Percentiles rank a stretch among this genome's conserved stretches.
phyloP scores from a whole-genome alignment of 306 rosid species.

The Medicago ruthenica region DNA sequence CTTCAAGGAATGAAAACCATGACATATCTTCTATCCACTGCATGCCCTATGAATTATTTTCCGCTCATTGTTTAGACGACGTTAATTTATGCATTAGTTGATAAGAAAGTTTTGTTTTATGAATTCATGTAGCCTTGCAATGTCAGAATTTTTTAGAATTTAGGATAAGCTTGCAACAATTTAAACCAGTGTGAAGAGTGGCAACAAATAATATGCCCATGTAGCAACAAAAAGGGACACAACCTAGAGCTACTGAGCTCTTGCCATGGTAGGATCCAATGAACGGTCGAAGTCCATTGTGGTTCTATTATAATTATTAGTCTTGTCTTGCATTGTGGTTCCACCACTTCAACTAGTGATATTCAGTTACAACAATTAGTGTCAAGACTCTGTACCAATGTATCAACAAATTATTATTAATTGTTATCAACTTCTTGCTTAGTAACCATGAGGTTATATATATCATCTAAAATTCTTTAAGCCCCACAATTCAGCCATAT shows the following conservation, averaged over 20 bases:
- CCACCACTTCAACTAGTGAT: background rate
- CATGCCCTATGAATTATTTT: background rate
- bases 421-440: background rate
- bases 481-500: background rate
- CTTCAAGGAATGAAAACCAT: constrained; percentile 69
- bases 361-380: background rate
- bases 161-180: constrained; percentile 32
- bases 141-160: constrained; percentile 23
- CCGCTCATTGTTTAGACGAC: background rate
- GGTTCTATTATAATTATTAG: background rate
- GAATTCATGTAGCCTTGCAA: constrained; percentile 16
- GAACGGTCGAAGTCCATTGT: background rate
- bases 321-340: background rate
- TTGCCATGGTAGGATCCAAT: constrained; percentile 3
- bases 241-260: background rate
- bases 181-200: constrained; percentile 7
- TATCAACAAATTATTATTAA: background rate
- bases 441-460: background rate
- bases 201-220: background rate
- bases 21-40: constrained; percentile 21
- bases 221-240: background rate
- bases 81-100: constrained; percentile 23
- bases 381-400: background rate
- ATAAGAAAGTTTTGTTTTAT: constrained; percentile 9
- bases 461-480: background rate